Percentiles rank a stretch among this genome's conserved stretches.
Conservation (phyloP, 139 green algal species). For the Ulvella scutata region DNA sequence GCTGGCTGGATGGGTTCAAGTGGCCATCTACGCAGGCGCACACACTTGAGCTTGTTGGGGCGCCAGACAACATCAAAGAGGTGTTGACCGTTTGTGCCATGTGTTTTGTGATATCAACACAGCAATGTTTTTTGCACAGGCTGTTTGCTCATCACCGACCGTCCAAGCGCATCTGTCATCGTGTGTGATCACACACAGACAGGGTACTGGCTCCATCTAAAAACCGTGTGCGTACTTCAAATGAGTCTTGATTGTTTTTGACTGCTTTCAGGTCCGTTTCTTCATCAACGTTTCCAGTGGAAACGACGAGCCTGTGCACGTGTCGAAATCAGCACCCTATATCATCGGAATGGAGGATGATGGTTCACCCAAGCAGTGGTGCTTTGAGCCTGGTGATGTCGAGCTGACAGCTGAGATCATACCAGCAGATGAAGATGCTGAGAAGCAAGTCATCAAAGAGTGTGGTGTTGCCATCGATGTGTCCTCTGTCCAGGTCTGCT, state of each 20-base stretch:
- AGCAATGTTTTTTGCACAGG: no score
- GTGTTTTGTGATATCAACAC: no score
- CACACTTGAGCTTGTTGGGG: background rate
- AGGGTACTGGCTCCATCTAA: no score
- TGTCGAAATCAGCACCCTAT: background rate
- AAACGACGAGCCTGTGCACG: background rate
- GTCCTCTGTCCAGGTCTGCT: background rate
- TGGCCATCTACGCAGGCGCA: background rate
- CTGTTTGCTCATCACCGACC: no score
- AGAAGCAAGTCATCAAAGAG: background rate
- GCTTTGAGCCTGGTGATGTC: background rate
- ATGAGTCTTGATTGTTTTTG: background rate
- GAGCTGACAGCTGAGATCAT: background rate
- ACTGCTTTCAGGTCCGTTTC: background rate
- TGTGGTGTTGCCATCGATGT: background rate
- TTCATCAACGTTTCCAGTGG: background rate
- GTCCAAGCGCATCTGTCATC: no score
- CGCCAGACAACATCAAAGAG: background rate
- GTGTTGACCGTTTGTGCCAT: no score
- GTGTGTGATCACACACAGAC: no score
- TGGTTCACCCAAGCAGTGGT: background rate
- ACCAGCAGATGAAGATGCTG: background rate
- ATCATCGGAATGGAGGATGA: background rate
- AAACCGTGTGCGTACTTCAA: no score
- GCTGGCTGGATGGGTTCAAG: background rate